phyloP scores from a whole-genome alignment of 805 yeast species.

The Wickerhamomyces rabaulensis region DNA sequence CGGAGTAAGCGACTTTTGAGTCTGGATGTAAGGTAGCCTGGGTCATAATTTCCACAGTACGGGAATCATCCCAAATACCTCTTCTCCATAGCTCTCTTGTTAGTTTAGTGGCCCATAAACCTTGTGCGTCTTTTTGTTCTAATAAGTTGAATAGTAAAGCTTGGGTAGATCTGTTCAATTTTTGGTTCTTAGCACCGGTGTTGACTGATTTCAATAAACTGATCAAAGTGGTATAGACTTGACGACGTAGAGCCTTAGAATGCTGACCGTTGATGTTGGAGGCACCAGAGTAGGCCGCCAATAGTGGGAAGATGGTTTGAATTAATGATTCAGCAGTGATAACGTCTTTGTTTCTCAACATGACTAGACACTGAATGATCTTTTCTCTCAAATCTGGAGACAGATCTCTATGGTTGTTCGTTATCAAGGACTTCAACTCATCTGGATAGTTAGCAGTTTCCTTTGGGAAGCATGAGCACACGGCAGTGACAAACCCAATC shows the following conservation, averaged over 20 bases:
- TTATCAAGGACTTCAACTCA: slow-evolving; percentile 64
- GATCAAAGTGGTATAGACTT: slow-evolving; percentile 75
- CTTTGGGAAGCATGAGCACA: slow-evolving; percentile 82
- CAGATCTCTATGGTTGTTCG: slow-evolving; percentile 74
- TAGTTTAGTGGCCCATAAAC: slow-evolving; percentile 93
- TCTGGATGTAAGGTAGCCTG: slow-evolving; percentile 91
- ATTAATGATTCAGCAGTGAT: slow-evolving; percentile 76
- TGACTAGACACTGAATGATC: slow-evolving; percentile 80
- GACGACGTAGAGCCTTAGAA: slow-evolving; percentile 77
- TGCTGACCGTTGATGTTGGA: slow-evolving; percentile 45
- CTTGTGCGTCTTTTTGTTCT: slow-evolving; percentile 75
- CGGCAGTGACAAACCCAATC: slow-evolving; percentile 88
- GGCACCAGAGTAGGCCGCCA: slow-evolving; percentile 58
- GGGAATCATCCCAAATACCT: slow-evolving; percentile 96
- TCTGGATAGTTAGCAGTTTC: slow-evolving; percentile 83
- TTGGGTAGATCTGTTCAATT: slow-evolving; percentile 84
- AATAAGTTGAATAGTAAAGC: slow-evolving; percentile 84
- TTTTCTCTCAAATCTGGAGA: slow-evolving; percentile 87
- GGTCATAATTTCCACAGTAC: slow-evolving; percentile 97
- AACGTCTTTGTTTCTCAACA: slow-evolving; percentile 82
- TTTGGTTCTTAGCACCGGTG: slow-evolving; percentile 85
- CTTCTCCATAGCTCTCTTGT: slow-evolving; percentile 97
- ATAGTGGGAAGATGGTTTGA: slow-evolving; percentile 82
- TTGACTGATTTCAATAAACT: slow-evolving; percentile 78
- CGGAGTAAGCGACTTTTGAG: slow-evolving; percentile 80